phyloP scores from a whole-genome alignment of 2,329 filamentous ascomycete genomes.

The Sarocladium brachiariae region DNA sequence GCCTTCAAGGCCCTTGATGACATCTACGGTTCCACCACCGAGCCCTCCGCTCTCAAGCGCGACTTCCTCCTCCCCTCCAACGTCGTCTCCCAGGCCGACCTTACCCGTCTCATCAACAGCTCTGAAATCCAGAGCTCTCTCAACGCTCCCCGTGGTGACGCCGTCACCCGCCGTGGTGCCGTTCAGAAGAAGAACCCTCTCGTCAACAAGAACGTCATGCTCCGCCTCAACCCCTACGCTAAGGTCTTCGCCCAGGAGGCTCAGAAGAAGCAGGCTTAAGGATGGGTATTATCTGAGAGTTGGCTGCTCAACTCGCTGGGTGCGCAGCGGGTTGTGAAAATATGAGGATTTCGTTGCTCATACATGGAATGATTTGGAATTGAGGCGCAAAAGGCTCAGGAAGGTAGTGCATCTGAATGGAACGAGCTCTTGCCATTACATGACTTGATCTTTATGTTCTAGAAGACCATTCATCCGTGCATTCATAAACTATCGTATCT shows the following conservation, averaged over 20 bases:
- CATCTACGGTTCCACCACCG: constrained; percentile 92
- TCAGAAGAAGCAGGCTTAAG: constrained; percentile 35
- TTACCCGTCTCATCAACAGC: constrained; percentile 98
- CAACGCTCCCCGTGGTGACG: constrained; percentile 81
- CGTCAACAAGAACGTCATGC: constrained; percentile 95
- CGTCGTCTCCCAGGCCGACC: constrained; percentile 88
- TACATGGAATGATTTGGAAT: constrained; percentile 7
- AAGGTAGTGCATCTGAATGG: constrained; percentile 6
- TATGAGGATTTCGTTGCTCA: constrained; percentile 4
- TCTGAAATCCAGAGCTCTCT: constrained; percentile 97
- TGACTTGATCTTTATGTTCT: constrained; percentile 21
- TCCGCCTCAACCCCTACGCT: constrained; percentile 98
- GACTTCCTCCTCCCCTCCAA: constrained; percentile 96
- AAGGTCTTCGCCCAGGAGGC: constrained; percentile 72
- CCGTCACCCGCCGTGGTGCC: constrained; percentile 78
- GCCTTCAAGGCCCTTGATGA: constrained; percentile 95
- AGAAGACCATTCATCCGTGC: neutral
- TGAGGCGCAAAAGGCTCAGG: constrained; percentile 7
- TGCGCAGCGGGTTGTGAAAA: constrained; percentile 27
- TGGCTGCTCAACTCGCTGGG: constrained; percentile 24
- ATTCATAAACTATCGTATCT: neutral
- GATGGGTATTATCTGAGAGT: constrained; percentile 9
- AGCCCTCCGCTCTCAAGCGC: constrained; percentile 90
- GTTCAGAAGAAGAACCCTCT: constrained; percentile 99
- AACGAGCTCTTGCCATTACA: constrained; percentile 13